Base-by-base conservation (phyloP, 176 grass and related monocot species). In the Otatea glauca region DNA sequence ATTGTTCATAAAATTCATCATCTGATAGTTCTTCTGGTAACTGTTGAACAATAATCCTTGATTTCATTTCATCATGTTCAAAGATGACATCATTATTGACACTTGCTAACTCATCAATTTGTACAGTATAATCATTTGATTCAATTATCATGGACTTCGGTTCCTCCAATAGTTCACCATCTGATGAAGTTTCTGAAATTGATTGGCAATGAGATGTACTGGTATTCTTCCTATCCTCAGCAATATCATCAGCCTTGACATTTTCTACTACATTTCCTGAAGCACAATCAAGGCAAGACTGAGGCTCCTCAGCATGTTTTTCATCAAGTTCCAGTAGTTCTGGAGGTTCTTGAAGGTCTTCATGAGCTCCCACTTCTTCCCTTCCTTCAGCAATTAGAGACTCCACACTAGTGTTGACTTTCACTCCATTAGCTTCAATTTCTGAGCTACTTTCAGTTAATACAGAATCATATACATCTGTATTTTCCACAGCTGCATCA, bases 21-120 rank as follows among this genome's bases (percentile, higher is more conserved):
- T 94, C 84, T 51, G 80, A 87, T 78, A 89, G 69, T 77, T 64
- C 80, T 71, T 87, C 85, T 12, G 70, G 60, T 83, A 65, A 79
- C 15, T 85, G 89, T 32, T 56, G 68, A 83, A 77, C 64, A 66
- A 90, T 58, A 79, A 81, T 68, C 63, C 71, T 78, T 76, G 86
- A 63, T 84, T 81, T 71, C 55, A 51, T 14, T 79, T 77, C 41
- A 27, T 78, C 86, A 20, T 47, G 80, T 82, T 85, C 82, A 53
- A 74, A 86, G 59, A 16, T 20, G 67, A 50, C 71, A 68, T 82
- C 59, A 43, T 39, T 83, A 45, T 71, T 53, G 27, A 9, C 41
- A 53, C 79, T 86, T 79, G 35, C n/a, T 51, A 83, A 16, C 7
- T 69, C 69, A 69, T 82, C 69, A 43, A 21, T 59, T 78, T 86